Percentiles rank a stretch among this genome's conserved stretches.
phyloP scores from a whole-genome alignment of 306 rosid genomes.

The Rubus parviflorus region DNA sequence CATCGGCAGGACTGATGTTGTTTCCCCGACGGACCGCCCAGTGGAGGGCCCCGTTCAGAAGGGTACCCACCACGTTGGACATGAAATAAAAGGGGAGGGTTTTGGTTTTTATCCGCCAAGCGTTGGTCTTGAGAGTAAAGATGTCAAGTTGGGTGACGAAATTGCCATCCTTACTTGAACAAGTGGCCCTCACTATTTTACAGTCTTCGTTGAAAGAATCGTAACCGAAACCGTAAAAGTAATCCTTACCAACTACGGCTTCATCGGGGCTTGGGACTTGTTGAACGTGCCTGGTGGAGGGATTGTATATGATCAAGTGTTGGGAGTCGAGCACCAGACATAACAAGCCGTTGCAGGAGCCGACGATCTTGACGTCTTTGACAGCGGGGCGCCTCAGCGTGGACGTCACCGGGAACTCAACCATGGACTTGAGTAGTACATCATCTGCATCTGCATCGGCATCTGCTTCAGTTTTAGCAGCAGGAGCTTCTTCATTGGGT shows the following conservation, averaged over 20 bases:
- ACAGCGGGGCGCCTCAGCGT: neutral
- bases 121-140: neutral
- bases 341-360: conserved; percentile 13
- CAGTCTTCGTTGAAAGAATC: conserved; percentile 1
- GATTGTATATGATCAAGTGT: conserved; percentile 7
- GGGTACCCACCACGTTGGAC: conserved; percentile 11
- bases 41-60: conserved; percentile 21
- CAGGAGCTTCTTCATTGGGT: neutral
- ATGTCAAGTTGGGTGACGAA: conserved; percentile 18
- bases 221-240: conserved; percentile 23
- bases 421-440: neutral
- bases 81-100: conserved; percentile 16
- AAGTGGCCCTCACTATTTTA: conserved; percentile 17
- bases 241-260: conserved; percentile 5
- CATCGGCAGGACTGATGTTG: neutral
- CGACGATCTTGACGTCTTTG: conserved; percentile 20
- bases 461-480: neutral
- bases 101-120: neutral
- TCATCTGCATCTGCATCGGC: neutral
- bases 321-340: conserved; percentile 12
- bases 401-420: neutral
- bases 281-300: conserved; percentile 16
- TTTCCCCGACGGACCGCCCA: conserved; percentile 11
- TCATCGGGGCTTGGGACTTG: neutral
- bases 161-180: neutral